These are phyloP conservation scores for Aspergillus campestris DNA, from an alignment of 495 filamentous ascomycete species.

Conservation along the genomic window DNA sequence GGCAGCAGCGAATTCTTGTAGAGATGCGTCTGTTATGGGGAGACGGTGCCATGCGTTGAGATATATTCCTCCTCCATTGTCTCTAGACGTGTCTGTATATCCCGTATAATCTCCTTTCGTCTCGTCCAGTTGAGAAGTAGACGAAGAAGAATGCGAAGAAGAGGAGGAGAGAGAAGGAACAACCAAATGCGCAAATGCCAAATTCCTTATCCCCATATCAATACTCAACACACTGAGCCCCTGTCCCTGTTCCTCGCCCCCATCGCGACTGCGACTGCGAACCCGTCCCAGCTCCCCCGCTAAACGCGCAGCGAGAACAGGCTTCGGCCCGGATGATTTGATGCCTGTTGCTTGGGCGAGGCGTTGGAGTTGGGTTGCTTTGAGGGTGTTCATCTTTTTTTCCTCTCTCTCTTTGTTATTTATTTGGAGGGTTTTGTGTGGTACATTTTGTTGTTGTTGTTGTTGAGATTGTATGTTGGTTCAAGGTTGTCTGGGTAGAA, in stretches of 20 bases:
- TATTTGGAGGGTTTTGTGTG: too few species aligned
- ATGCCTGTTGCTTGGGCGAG: conserved; percentile 47
- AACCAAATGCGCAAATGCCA: conserved; percentile 53
- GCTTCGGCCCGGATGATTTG: conserved; percentile 42
- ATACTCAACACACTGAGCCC: conserved; percentile 61
- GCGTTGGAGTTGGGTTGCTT: conserved; percentile 37
- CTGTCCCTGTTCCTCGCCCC: neutral
- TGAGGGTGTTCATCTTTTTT: conserved; percentile 24
- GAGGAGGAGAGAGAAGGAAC: conserved; percentile 7
- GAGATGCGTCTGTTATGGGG: conserved; percentile 5
- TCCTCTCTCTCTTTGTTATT: too few species aligned
- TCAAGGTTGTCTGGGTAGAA: too few species aligned
- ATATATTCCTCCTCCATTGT: neutral
- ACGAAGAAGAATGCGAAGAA: too few species aligned
- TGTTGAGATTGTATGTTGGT: too few species aligned
- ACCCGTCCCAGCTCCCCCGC: conserved; percentile 12
- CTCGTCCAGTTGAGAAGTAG: too few species aligned
- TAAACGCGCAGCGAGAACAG: conserved; percentile 22
- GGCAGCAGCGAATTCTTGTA: conserved; percentile 5
- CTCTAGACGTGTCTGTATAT: too few species aligned
- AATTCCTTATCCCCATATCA: conserved; percentile 80
- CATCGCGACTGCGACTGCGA: neutral
- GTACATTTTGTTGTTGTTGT: too few species aligned
- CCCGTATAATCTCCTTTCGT: too few species aligned
- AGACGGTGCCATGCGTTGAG: conserved; percentile 33